These are phyloP conservation scores for Acacia confusa DNA, from an alignment of 306 rosid genomes.

Conservation along the genomic window DNA sequence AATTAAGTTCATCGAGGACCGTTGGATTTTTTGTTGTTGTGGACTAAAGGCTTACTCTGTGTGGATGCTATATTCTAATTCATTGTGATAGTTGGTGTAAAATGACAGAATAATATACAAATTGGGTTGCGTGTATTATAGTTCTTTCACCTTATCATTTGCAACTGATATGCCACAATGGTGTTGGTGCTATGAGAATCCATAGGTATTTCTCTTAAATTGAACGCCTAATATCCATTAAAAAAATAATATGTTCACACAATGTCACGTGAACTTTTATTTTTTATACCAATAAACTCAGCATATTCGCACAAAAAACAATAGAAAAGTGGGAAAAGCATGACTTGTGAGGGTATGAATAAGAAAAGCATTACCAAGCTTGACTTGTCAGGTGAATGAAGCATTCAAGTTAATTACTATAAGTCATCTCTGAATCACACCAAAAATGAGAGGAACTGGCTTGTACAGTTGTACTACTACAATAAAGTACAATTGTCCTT, in stretches of 20 bases:
- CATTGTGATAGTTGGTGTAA: not conserved
- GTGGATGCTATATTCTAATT: conserved; percentile 17
- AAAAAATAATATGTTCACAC: no score
- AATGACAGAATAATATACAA: not conserved
- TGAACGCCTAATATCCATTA: no score
- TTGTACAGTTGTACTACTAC: not conserved
- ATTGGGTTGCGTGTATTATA: conserved; percentile 20
- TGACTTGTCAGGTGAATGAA: conserved; percentile 33
- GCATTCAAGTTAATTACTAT: not conserved
- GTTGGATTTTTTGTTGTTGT: conserved; percentile 17
- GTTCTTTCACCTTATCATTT: conserved; percentile 3
- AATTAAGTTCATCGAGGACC: conserved; percentile 14
- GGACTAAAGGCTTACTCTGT: not conserved
- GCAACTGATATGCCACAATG: no score
- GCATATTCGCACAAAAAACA: no score
- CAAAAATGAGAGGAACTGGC: not conserved
- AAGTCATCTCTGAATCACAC: not conserved
- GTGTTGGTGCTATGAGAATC: no score
- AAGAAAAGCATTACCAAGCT: no score
- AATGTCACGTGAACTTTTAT: no score
- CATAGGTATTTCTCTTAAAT: no score
- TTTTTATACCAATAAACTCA: no score
- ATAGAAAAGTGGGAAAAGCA: no score
- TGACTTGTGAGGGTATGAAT: no score
- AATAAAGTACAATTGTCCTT: not conserved